Base-by-base conservation (phyloP, 805 yeast species). In the Ogataea trehaloabstinens region DNA sequence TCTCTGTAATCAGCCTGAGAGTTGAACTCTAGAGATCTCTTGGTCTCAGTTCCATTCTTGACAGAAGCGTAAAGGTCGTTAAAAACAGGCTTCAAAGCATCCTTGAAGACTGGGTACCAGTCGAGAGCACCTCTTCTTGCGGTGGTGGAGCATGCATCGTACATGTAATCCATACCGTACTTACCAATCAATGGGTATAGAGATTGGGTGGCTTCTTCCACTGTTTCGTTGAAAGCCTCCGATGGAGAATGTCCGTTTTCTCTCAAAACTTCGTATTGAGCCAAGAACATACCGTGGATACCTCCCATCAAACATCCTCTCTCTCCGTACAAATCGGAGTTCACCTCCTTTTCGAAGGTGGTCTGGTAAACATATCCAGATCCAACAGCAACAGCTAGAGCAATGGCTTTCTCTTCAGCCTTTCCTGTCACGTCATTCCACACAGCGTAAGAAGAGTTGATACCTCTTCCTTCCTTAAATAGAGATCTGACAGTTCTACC, bases 111-210 rank as follows among this genome's bases (percentile, higher is more conserved):
- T 72, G 98, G 98, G 80, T 93, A 91, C 99, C 99, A 93, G 79
- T 93, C 99, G 62, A 93, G 81, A 67, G 99, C 99, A 81, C 99
- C 99, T 78, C 99, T 88, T 82, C 98, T 89, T 63, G 99, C 99
- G 56, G 99, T 93, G 66, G 99, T 93, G 56, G 99, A 93, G 76
- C 99, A 93, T 62, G 99, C 99, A 68, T 93, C 98, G 82, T 93
- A 93, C 99, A 93, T 93, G 91, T 93, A 93, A 76, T 93, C 99
- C 99, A 93, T 93, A 77, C 99, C 99, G 81, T 93, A 86, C 74
- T 88, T 89, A 75, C 99, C 99, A 60, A 93, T 71, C 78, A 93
- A 83, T 73, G 99, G 99, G 86, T 93, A 93, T 63, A 93, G 80
- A 42, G 98, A 93, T 78, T 93, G 99, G 52, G 99, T 93, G 55